These are phyloP conservation scores for Chytriomyces sp. DNA, from an alignment of 192 early-diverging fungal species.

Conservation along the genomic window DNA sequence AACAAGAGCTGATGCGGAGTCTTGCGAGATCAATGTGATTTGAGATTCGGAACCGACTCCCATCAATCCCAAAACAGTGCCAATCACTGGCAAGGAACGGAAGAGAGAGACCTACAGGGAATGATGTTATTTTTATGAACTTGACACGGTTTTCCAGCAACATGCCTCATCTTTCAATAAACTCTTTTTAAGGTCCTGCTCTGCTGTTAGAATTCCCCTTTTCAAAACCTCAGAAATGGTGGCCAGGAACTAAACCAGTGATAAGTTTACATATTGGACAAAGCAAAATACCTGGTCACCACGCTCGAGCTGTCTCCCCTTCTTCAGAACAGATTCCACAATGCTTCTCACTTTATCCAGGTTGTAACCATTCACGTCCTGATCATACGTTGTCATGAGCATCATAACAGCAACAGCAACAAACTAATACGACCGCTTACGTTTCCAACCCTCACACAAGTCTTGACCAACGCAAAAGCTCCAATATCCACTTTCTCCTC, in stretches of 20 bases:
- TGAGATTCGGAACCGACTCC: no score
- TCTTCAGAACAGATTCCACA: not conserved
- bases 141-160: no score
- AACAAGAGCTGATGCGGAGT: no score
- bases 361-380: not conserved
- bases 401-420: not conserved
- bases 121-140: not conserved
- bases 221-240: conserved; percentile 11
- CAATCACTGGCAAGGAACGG: conserved; percentile 15
- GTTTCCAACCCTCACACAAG: conserved; percentile 1
- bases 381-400: no score
- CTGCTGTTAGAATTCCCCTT: conserved; percentile 16
- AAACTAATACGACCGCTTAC: not conserved
- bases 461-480: not conserved
- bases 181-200: conserved; percentile 4
- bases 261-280: not conserved
- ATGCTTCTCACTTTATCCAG: not conserved
- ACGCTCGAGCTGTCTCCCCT: conserved; percentile 15
- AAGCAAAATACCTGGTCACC: conserved; percentile 6
- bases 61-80: conserved; percentile 20
- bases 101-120: conserved; percentile 9
- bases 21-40: no score
- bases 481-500: not conserved
- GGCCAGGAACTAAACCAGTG: conserved; percentile 21
- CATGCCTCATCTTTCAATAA: no score